A percentile compares a stretch with the other conserved stretches of the same genome.
phyloP scores from a whole-genome alignment of 73 alveolate species.

The Tetrahymena elliotti region DNA sequence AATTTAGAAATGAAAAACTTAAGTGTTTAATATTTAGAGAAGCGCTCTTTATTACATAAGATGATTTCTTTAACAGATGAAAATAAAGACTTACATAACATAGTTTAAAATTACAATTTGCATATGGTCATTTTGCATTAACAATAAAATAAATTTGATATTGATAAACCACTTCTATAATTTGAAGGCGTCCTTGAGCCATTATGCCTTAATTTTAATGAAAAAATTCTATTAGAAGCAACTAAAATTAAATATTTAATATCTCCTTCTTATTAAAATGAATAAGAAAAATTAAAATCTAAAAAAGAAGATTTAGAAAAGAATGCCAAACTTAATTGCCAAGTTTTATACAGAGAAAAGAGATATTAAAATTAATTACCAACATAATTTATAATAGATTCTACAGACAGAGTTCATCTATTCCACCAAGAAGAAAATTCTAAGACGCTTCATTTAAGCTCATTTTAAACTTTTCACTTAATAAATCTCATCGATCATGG shows the following conservation, averaged over 20 bases:
- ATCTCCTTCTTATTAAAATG: not conserved
- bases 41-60: not conserved
- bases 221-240: not conserved
- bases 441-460: not conserved
- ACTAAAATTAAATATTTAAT: not conserved
- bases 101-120: not conserved
- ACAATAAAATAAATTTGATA: not conserved
- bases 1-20: not conserved
- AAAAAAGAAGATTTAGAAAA: not conserved
- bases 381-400: not conserved
- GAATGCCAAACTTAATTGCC: not conserved
- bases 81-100: not conserved
- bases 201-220: not conserved
- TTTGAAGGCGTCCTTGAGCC: not conserved
- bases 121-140: not conserved
- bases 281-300: not conserved
- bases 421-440: not conserved
- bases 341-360: not conserved
- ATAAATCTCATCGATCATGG: not conserved
- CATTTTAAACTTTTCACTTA: not conserved
- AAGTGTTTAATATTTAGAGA: not conserved
- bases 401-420: not conserved
- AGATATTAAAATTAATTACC: not conserved
- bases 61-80: not conserved
- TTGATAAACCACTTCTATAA: not conserved